Evolutionary conservation across 2,329 filamentous ascomycete genomes (phyloP).

Genomic region (Venturiaceae sp.): DNA sequence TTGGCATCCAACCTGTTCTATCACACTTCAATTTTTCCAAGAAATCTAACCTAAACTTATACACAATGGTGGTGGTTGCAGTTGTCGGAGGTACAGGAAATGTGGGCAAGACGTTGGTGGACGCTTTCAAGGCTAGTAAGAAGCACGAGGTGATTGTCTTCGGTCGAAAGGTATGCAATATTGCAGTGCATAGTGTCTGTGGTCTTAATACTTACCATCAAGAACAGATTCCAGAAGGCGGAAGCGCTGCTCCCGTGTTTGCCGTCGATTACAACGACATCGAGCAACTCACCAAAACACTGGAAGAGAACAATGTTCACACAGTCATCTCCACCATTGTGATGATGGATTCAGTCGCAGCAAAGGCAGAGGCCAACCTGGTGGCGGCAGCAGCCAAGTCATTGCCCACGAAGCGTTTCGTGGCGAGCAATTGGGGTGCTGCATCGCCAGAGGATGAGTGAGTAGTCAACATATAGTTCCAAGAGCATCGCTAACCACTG

Average conservation of each 20-base stretch:
- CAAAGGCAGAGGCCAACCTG: conserved; percentile 30
- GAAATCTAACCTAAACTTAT: conserved; percentile 2
- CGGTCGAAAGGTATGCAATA: conserved; percentile 26
- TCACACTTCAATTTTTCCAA: too few relatives aligned
- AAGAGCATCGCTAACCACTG: not conserved
- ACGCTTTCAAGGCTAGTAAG: conserved; percentile 25
- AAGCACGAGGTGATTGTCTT: conserved; percentile 32
- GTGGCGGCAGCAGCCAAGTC: conserved; percentile 34
- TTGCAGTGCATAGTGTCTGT: not conserved
- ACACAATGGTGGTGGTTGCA: conserved; percentile 34
- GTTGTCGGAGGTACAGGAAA: conserved; percentile 38
- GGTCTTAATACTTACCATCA: not conserved
- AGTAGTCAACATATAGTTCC: conserved; percentile 4
- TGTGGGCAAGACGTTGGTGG: conserved; percentile 37
- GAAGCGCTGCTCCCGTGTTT: conserved; percentile 12
- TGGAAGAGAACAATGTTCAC: conserved; percentile 30
- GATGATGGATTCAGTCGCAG: conserved; percentile 19
- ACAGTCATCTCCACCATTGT: conserved; percentile 35
- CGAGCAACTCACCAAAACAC: conserved; percentile 14
- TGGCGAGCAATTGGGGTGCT: conserved; percentile 34
- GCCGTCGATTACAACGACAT: conserved; percentile 25
- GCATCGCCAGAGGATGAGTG: conserved; percentile 3
- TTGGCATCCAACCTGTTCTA: too few relatives aligned
- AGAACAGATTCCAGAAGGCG: conserved; percentile 8
- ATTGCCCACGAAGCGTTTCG: conserved; percentile 27